Percentiles rank a stretch among this genome's conserved stretches.
phyloP scores from a whole-genome alignment of 768 basidiomycete genomes.

The Boletus rubescentipes region DNA sequence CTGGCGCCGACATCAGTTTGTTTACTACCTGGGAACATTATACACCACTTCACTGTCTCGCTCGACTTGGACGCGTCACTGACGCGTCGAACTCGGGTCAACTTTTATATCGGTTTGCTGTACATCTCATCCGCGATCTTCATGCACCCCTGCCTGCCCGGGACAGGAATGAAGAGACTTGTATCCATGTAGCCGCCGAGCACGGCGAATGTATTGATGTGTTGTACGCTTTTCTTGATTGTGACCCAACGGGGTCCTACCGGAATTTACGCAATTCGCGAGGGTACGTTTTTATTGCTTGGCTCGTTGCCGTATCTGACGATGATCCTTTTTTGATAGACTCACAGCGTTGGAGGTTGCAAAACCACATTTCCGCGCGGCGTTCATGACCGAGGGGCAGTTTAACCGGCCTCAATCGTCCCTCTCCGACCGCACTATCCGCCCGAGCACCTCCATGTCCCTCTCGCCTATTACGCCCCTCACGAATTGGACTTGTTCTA shows the following conservation, averaged over 20 bases:
- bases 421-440: slow-evolving; percentile 55
- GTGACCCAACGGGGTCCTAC: slow-evolving; percentile 55
- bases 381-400: slow-evolving; percentile 55
- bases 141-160: slow-evolving; percentile 65
- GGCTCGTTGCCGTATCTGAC: background rate
- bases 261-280: slow-evolving; percentile 65
- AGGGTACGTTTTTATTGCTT: slow-evolving; percentile 49
- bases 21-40: slow-evolving; percentile 65
- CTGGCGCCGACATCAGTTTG: slow-evolving; percentile 71
- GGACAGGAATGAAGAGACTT: slow-evolving; percentile 71
- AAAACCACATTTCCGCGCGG: slow-evolving; percentile 61
- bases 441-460: slow-evolving; percentile 40
- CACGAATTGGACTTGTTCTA: slow-evolving; percentile 31
- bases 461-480: slow-evolving; percentile 51
- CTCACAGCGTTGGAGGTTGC: slow-evolving; percentile 68
- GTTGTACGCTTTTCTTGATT: slow-evolving; percentile 61
- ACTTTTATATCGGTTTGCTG: slow-evolving; percentile 54
- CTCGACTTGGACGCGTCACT: slow-evolving; percentile 37
- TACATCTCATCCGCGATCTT: slow-evolving; percentile 69
- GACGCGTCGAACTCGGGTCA: slow-evolving; percentile 36
- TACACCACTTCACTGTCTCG: slow-evolving; percentile 69
- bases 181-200: slow-evolving; percentile 78
- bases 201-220: slow-evolving; percentile 65
- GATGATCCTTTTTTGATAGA: slow-evolving; percentile 6
- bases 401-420: slow-evolving; percentile 50